A percentile compares a stretch with the other conserved stretches of the same genome.
Conservation (phyloP, 208 protist genomes). For the Trypanosoma grayi region DNA sequence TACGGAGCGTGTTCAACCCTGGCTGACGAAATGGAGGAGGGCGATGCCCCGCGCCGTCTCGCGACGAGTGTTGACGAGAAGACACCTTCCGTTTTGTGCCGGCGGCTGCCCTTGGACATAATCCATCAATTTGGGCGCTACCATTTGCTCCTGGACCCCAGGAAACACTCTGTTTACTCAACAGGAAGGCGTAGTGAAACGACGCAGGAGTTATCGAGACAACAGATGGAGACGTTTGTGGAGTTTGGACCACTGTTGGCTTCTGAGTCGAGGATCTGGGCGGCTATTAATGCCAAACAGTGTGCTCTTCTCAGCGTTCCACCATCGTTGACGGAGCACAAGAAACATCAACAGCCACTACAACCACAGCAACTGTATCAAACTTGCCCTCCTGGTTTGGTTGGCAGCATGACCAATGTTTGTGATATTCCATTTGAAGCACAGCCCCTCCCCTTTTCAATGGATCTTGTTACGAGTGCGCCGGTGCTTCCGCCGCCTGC, state of each 20-base stretch:
- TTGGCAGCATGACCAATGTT: background rate
- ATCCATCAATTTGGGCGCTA: conserved; percentile 74
- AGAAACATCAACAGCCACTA: conserved; percentile 5
- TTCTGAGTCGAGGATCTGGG: conserved; percentile 33
- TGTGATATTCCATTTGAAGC: conserved; percentile 18
- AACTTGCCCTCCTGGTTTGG: background rate
- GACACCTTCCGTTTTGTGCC: conserved; percentile 26
- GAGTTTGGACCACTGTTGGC: conserved; percentile 32
- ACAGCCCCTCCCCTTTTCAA: conserved; percentile 26
- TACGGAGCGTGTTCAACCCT: conserved; percentile 2
- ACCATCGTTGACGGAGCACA: no score
- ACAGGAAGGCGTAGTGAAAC: background rate
- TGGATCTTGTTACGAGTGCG: conserved; percentile 15
- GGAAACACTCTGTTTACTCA: conserved; percentile 11
- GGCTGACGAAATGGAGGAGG: background rate
- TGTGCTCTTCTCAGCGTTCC: conserved; percentile 4
- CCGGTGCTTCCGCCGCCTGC: conserved; percentile 9
- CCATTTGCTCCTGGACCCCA: conserved; percentile 43
- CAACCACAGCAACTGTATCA: conserved; percentile 1
- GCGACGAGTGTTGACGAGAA: conserved; percentile 11
- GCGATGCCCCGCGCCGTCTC: background rate
- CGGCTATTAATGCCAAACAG: conserved; percentile 15
- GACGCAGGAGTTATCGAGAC: background rate
- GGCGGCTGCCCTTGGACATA: conserved; percentile 53
- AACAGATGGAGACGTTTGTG: conserved; percentile 28